phyloP scores from a whole-genome alignment of 2,329 filamentous ascomycete species.

The Teratosphaeria viscida region DNA sequence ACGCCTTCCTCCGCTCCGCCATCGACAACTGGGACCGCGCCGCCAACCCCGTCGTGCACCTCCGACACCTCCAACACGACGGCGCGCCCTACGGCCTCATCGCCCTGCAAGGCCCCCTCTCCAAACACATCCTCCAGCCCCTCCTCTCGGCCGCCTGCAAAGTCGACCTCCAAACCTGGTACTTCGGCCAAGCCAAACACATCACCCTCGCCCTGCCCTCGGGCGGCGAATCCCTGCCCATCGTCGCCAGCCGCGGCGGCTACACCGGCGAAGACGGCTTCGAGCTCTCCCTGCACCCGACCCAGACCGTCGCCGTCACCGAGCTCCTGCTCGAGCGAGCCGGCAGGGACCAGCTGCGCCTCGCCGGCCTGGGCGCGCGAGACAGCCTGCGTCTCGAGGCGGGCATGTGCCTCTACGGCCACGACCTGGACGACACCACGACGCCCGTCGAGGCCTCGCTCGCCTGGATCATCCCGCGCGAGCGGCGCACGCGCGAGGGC shows the following conservation, averaged over 20 bases:
- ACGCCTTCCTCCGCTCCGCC: conserved; percentile 62
- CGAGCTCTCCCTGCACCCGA: conserved; percentile 74
- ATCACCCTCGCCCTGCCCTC: conserved; percentile 54
- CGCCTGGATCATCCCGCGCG: conserved; percentile 76
- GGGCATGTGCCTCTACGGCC: conserved; percentile 99
- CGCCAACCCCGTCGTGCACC: conserved; percentile 28
- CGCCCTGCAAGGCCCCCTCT: conserved; percentile 78
- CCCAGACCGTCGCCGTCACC: conserved; percentile 54
- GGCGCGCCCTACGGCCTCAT: conserved; percentile 62
- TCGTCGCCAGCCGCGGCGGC: conserved; percentile 77
- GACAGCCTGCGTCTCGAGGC: conserved; percentile 91
- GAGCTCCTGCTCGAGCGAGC: conserved; percentile 56
- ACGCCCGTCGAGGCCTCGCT: conserved; percentile 58
- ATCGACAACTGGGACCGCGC: conserved; percentile 51
- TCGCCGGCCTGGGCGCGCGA: conserved; percentile 81
- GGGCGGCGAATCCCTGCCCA: conserved; percentile 36
- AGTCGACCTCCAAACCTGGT: conserved; percentile 51
- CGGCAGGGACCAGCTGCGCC: conserved; percentile 53
- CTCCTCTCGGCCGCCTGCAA: conserved; percentile 46
- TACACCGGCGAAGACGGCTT: conserved; percentile 99
- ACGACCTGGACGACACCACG: conserved; percentile 75
- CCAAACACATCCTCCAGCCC: conserved; percentile 56
- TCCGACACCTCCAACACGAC: conserved; percentile 26
- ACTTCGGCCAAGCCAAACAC: conserved; percentile 68
- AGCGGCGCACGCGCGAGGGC: conserved; percentile 47